Evolutionary conservation across 2,329 filamentous ascomycete species (phyloP), one percentile per base, ranked within the genome.

Genomic region (Aspergillus brunneoviolaceus): DNA sequence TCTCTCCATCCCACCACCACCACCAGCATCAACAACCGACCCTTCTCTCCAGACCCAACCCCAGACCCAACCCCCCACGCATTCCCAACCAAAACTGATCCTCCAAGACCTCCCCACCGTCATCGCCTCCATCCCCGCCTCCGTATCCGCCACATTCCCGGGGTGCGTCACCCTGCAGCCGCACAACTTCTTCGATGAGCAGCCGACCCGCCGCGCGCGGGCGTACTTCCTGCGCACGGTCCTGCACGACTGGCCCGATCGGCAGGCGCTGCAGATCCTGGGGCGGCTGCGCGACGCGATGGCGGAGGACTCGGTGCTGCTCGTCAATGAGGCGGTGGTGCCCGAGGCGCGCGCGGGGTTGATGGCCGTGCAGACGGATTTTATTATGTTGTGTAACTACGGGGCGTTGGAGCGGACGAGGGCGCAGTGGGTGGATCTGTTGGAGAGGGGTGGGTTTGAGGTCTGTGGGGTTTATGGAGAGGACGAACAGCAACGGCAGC

Each of bases 171-270:
- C 52, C 11, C 21, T 35, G 16, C 35, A 49, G 2, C 21, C 29
- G 16, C 49, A 62, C 42, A 53, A 56, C 21, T 76, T 79, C 61
- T 76, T 80, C 57, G 73, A 69, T 0, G 69, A 73, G 5, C 78
- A 81, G 55, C 77, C 76, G 0, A 62, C 81, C 7, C 72, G 68
- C 25, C 78, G 77, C 3, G 79, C 79, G 0, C 72, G 72, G 5
- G 70, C 67, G 5, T 73, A 73, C 51, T 72, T 66, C 51, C 52
- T 71, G 39, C 63, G 73, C 48, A 67, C 68, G 7, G 69, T 76
- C 3, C 56, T 76, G 27, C 72, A 77, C 58, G 71, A 76, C 62
- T 75, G 70, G 67, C 67, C 69, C 21, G 70, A 66, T 45, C 31
- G 21, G 3, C 58, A 67, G 19, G 64, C 58, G 9, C 45, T 59